phyloP scores from a whole-genome alignment of 805 yeast species.

The Ogataea methanolica region DNA sequence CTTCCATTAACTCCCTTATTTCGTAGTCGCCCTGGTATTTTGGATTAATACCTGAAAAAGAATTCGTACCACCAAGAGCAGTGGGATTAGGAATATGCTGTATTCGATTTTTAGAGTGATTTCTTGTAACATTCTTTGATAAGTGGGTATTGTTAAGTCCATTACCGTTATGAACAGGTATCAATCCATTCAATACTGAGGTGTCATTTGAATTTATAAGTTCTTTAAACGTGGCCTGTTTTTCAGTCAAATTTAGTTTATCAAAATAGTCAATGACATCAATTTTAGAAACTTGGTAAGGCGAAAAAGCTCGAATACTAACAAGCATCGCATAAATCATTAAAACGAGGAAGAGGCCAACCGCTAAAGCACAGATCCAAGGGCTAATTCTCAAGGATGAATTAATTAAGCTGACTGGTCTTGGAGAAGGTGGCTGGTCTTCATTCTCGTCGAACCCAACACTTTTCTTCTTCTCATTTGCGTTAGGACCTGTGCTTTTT shows the following conservation, averaged over 20 bases:
- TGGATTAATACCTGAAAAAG: slow-evolving; percentile 29
- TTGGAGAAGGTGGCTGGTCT: too few species aligned
- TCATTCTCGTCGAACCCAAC: not conserved
- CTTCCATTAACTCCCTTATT: slow-evolving; percentile 33
- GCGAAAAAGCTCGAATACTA: slow-evolving; percentile 11
- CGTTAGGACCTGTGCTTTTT: not conserved
- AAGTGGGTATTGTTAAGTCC: too few species aligned
- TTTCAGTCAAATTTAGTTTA: slow-evolving; percentile 5
- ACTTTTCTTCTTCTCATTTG: not conserved
- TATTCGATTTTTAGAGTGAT: not conserved
- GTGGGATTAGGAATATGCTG: not conserved
- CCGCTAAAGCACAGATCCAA: not conserved
- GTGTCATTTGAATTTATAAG: not conserved
- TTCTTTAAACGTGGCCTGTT: slow-evolving; percentile 6
- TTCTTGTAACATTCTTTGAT: too few species aligned
- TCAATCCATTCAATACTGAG: too few species aligned
- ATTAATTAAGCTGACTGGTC: too few species aligned
- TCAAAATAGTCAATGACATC: slow-evolving; percentile 11
- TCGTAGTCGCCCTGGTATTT: slow-evolving; percentile 32
- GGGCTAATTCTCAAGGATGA: too few species aligned
- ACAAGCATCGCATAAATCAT: slow-evolving; percentile 9
- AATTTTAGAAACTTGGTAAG: slow-evolving; percentile 4
- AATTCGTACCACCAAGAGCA: slow-evolving; percentile 8
- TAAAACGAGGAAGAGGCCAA: slow-evolving; percentile 6
- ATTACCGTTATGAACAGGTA: too few species aligned